These are phyloP conservation scores for Borovskyia barvae DNA, from an alignment of 208 protist genomes.

Conservation along the genomic window DNA sequence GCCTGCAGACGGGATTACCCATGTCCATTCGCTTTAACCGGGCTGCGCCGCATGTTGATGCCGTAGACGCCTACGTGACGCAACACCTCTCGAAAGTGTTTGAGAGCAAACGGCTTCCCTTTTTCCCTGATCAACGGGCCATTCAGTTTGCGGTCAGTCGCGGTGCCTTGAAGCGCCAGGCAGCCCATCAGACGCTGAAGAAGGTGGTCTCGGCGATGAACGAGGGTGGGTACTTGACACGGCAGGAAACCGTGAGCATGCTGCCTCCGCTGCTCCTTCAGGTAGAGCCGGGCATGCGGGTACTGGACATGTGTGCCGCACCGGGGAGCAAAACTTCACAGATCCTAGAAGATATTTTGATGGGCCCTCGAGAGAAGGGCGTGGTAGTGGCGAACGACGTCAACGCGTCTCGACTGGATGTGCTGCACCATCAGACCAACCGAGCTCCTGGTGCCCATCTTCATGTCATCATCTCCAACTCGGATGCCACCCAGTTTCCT, in stretches of 20 bases:
- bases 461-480: conserved; percentile 89
- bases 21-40: conserved; percentile 70
- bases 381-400: conserved; percentile 92
- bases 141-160: conserved; percentile 80
- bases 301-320: conserved; percentile 89
- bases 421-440: conserved; percentile 85
- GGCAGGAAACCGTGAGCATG: conserved; percentile 92
- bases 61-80: conserved; percentile 39
- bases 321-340: conserved; percentile 91
- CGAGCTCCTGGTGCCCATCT: conserved; percentile 53
- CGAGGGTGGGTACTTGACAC: conserved; percentile 90
- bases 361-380: conserved; percentile 29
- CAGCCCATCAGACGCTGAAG: conserved; percentile 55
- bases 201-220: conserved; percentile 79
- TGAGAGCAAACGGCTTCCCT: conserved; percentile 43
- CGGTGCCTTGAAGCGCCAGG: conserved; percentile 78
- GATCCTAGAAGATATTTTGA: conserved; percentile 71
- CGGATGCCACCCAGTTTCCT: conserved; percentile 84
- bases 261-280: conserved; percentile 81
- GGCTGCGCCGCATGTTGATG: conserved; percentile 24
- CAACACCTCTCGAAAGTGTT: conserved; percentile 44
- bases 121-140: conserved; percentile 52
- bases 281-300: conserved; percentile 64
- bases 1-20: conserved; percentile 69
- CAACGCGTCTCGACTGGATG: conserved; percentile 75